These are phyloP conservation scores for Mycena haematopus DNA, from an alignment of 768 basidiomycete species.

Conservation along the genomic window DNA sequence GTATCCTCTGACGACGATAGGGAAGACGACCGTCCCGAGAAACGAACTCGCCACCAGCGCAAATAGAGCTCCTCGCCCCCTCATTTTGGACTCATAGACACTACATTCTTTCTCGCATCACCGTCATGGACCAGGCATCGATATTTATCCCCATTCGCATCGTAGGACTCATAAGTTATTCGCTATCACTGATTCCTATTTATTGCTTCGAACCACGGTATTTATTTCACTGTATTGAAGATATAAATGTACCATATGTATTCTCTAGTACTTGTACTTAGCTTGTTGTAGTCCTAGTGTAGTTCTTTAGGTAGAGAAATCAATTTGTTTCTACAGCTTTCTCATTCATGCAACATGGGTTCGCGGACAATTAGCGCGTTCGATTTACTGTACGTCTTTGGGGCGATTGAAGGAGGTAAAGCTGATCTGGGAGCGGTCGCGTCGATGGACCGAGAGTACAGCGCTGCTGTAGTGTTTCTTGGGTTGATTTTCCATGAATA, in stretches of 20 bases:
- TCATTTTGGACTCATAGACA: constrained; percentile 7
- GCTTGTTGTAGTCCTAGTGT: constrained; percentile 12
- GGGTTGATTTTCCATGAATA: too few relatives aligned
- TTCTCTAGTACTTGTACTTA: constrained; percentile 2
- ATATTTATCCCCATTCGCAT: constrained; percentile 22
- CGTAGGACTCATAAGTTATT: constrained; percentile 13
- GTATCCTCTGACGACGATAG: constrained; percentile 42
- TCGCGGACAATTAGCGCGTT: too few relatives aligned
- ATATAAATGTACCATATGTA: constrained; percentile 15
- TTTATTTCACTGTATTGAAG: constrained; percentile 21
- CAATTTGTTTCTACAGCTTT: neutral
- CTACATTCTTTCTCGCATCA: constrained; percentile 17
- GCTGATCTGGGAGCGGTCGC: too few relatives aligned
- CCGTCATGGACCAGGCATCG: constrained; percentile 11
- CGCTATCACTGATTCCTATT: constrained; percentile 7
- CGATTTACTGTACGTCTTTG: too few relatives aligned
- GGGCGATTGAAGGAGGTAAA: too few relatives aligned
- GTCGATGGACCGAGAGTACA: too few relatives aligned
- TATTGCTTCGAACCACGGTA: constrained; percentile 6
- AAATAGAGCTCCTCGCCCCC: constrained; percentile 23
- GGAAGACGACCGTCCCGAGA: constrained; percentile 37
- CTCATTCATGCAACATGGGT: too few relatives aligned
- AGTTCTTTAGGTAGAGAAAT: constrained; percentile 2
- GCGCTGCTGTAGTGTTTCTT: too few relatives aligned
- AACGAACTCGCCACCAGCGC: constrained; percentile 39